A percentile compares a stretch with the other conserved stretches of the same genome.
Evolutionary conservation across 306 rosid species (phyloP).

Genomic region (Ormosia emarginata): DNA sequence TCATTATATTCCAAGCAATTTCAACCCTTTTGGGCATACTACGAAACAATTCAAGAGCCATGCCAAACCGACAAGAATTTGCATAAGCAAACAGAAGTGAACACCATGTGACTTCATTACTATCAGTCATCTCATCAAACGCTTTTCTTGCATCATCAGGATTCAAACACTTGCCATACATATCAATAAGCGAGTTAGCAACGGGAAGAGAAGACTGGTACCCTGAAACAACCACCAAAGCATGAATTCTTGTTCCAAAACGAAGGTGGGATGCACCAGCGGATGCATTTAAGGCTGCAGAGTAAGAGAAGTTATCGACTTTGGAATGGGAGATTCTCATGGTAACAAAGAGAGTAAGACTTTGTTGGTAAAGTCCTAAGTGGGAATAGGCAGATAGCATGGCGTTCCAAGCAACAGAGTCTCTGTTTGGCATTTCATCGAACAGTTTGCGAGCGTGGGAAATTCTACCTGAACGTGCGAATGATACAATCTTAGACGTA

Average conservation of each 20-base stretch:
- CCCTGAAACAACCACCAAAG: slow-evolving; percentile 50
- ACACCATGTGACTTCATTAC: slow-evolving; percentile 73
- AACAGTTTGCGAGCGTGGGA: slow-evolving; percentile 60
- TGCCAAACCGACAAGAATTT: slow-evolving; percentile 38
- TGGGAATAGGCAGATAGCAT: slow-evolving; percentile 63
- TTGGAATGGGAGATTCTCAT: slow-evolving; percentile 44
- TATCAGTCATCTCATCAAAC: slow-evolving; percentile 51
- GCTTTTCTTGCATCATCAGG: slow-evolving; percentile 57
- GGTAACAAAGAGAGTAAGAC: slow-evolving; percentile 42
- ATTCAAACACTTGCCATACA: slow-evolving; percentile 72
- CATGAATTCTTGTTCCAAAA: slow-evolving; percentile 50
- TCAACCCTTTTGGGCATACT: slow-evolving; percentile 60
- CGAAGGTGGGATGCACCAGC: slow-evolving; percentile 40
- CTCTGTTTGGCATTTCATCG: slow-evolving; percentile 62
- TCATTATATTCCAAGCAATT: slow-evolving; percentile 77
- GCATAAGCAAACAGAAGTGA: slow-evolving; percentile 63
- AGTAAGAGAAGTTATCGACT: slow-evolving; percentile 61
- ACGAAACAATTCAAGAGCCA: slow-evolving; percentile 46
- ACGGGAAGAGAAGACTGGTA: slow-evolving; percentile 53
- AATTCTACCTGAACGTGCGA: slow-evolving; percentile 47
- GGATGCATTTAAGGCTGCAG: slow-evolving; percentile 56
- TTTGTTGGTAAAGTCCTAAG: slow-evolving; percentile 49
- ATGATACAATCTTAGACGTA: slow-evolving; percentile 39
- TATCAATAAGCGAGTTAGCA: slow-evolving; percentile 56
- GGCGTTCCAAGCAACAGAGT: slow-evolving; percentile 72